Base-by-base conservation (phyloP, 257 asterid species). In the Fraxinus quadrangulata region DNA sequence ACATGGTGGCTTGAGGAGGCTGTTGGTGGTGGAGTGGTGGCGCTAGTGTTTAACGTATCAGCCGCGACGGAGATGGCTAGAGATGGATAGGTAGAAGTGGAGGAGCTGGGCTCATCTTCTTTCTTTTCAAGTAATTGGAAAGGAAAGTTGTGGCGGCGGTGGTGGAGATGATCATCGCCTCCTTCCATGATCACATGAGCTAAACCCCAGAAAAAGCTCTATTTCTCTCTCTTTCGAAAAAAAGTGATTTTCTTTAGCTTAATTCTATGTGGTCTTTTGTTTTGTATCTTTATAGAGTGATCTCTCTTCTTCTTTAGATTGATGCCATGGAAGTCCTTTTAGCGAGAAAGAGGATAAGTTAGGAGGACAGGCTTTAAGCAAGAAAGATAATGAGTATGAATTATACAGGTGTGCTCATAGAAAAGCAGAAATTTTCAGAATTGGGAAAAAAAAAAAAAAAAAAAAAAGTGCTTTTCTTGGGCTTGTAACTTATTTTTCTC, bases 381-480 rank as follows among this genome's bases (percentile, higher is more conserved):
- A 83, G 86, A 85, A 85, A 73, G 87, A 85, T 85, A 85, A 85
- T 87, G 87, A 87, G 88, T 84, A 87, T 85, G 83, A 81, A 81
- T 85, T 85, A 84, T 80, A 80, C 59, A 78, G 81, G 84, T 63
- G 85, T 81, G 85, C 79, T 81, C 90, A 77, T 85, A 85, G 82
- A 79, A 84, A 80, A 83, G 80, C 78, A 67, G 51, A 78, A 66
- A 49, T 40, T 66, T 5, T 78, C 54, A 72, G 79, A 78, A 78
- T 2, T 42, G 74, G 14, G 19, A 81, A 30, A 30, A 31, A 2
- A 31, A 31, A 2, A 31, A 30, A 85, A 80, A 83, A 51, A 54
- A 23, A 71, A 73, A 68, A 74, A 81, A 42, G 37, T 78, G 84
- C 87, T 81, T 84, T 84, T 84, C 76, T 75, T 80, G 77, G 70